Conservation (phyloP, 2,329 filamentous ascomycete species). For the Cladosporium sp. region DNA sequence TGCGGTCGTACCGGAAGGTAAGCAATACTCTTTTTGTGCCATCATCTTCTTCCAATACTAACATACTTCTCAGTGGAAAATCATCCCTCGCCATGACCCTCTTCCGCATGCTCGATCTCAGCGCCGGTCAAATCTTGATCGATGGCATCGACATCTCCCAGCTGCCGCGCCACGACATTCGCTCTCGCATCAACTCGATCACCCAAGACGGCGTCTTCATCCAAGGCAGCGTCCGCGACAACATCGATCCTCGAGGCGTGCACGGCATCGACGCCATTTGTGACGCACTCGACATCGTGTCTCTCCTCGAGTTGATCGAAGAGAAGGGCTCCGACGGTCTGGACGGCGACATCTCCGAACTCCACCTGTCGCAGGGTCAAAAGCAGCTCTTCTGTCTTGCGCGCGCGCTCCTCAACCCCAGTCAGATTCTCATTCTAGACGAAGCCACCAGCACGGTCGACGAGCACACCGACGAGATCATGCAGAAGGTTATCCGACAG, state of each 20-base stretch:
- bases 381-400: slow-evolving; percentile 49
- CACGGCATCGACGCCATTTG: slow-evolving; percentile 39
- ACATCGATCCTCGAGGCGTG: slow-evolving; percentile 42
- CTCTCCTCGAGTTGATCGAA: slow-evolving; percentile 30
- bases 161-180: slow-evolving; percentile 42
- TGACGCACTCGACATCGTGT: slow-evolving; percentile 43
- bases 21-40: slow-evolving; percentile 26
- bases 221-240: slow-evolving; percentile 44
- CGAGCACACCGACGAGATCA: slow-evolving; percentile 52
- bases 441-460: slow-evolving; percentile 47
- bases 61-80: slow-evolving; percentile 42
- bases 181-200: slow-evolving; percentile 43
- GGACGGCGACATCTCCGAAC: slow-evolving; percentile 31
- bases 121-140: slow-evolving; percentile 41
- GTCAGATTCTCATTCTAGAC: slow-evolving; percentile 39
- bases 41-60: neutral
- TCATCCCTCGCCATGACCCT: slow-evolving; percentile 47
- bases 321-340: slow-evolving; percentile 37
- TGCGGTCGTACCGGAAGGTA: slow-evolving; percentile 52
- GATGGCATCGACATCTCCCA: slow-evolving; percentile 46
- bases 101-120: slow-evolving; percentile 46
- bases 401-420: slow-evolving; percentile 40
- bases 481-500: slow-evolving; percentile 47
- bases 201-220: slow-evolving; percentile 53
- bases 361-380: slow-evolving; percentile 44